phyloP scores from a whole-genome alignment of 2,329 filamentous ascomycete species.

The Apiospora sp. region DNA sequence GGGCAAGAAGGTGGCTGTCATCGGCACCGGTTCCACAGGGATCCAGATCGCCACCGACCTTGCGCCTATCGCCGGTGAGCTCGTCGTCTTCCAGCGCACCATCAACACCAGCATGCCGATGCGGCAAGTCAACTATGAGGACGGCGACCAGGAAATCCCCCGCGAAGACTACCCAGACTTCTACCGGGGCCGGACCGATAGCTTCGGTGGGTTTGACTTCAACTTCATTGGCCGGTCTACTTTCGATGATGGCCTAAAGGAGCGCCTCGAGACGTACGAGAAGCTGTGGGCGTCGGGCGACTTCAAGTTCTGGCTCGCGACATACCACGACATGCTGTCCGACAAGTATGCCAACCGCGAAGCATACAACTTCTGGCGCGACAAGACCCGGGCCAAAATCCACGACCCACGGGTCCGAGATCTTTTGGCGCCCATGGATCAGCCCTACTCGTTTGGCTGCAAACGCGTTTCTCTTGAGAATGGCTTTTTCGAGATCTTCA shows the following conservation, averaged over 20 bases:
- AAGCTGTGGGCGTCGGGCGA: slow-evolving; percentile 57
- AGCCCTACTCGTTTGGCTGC: slow-evolving; percentile 60
- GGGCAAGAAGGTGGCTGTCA: slow-evolving; percentile 66
- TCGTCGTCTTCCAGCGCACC: slow-evolving; percentile 70
- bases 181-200: slow-evolving; percentile 58
- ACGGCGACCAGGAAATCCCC: slow-evolving; percentile 47
- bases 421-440: slow-evolving; percentile 57
- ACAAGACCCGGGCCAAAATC: slow-evolving; percentile 56
- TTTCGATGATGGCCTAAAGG: slow-evolving; percentile 57
- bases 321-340: slow-evolving; percentile 59
- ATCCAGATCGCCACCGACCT: slow-evolving; percentile 69
- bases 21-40: slow-evolving; percentile 69
- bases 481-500: slow-evolving; percentile 43
- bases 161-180: slow-evolving; percentile 60
- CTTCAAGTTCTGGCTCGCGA: slow-evolving; percentile 60
- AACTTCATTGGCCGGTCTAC: slow-evolving; percentile 62
- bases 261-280: slow-evolving; percentile 57
- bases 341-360: slow-evolving; percentile 55
- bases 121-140: slow-evolving; percentile 53
- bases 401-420: slow-evolving; percentile 54
- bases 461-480: slow-evolving; percentile 48
- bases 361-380: slow-evolving; percentile 61
- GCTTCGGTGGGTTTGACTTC: slow-evolving; percentile 66
- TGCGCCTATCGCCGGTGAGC: slow-evolving; percentile 55
- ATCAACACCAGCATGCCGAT: slow-evolving; percentile 71